Evolutionary conservation across 345 rosid genomes (phyloP), one percentile per base, ranked within the genome.

Genomic region (Raphanus sativus): DNA sequence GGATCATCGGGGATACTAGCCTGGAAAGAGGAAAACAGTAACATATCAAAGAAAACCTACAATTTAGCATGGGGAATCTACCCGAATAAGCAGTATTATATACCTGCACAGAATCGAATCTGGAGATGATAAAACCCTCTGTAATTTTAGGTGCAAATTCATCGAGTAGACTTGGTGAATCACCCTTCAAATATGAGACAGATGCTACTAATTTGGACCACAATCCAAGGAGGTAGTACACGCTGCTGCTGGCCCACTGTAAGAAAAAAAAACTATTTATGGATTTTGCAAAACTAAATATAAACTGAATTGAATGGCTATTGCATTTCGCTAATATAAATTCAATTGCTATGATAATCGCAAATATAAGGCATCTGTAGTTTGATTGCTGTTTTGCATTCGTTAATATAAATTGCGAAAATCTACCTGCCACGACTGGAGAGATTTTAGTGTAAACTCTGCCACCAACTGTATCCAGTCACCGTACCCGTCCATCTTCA

Each of bases 161-260:
- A 77, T 95, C 99, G 65, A 95, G 90, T 84, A 92, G 84, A 84
- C 98, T 88, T 69, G 99, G 99, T 24, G 97, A 92, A 83, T 95
- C 99, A 76, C 93, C 91, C 86, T 95, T 95, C 83, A 95, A 79
- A 77, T 91, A 92, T 17, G 98, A 97, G 56, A 95, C 92, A 73
- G 99, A 91, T 26, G 91, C 83, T 79, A 92, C 99, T 85, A 92
- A 81, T 85, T 96, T 89, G 59, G 98, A 95, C 99, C 99, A 95
- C 70, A 90, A 81, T 50, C 99, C 99, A 78, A 95, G 78, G 63
- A 95, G 96, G 82, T 93, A 89, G 86, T 95, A 95, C 64, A 95
- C 98, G 69, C 99, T 96, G 87, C 98, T 96, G 84, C 97, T 96
- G 76, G 99, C 99, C 99, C 99, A 96, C 99, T 93, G 85, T 71